Evolutionary conservation across 257 asterid species (phyloP).

Genomic region (Penstemon davidsonii): DNA sequence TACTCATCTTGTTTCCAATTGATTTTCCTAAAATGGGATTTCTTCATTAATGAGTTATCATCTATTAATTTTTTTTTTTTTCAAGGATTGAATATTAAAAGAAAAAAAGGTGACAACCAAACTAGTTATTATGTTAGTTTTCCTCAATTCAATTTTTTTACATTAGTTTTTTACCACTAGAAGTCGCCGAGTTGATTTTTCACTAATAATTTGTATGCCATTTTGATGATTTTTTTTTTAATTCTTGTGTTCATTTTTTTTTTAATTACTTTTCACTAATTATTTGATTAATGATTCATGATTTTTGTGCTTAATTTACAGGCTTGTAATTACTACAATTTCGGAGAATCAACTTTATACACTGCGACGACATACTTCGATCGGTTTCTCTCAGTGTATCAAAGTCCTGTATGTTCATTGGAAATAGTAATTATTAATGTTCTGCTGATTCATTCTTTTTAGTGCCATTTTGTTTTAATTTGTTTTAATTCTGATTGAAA

Average conservation of each 20-base stretch:
- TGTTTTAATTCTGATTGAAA: background rate
- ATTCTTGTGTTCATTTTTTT: too few species aligned
- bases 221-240: too few species aligned
- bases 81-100: background rate
- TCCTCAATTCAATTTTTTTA: too few species aligned
- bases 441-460: slow-evolving; percentile 9
- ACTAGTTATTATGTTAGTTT: too few species aligned
- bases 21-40: slow-evolving; percentile 25
- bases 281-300: background rate
- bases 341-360: slow-evolving; percentile 44
- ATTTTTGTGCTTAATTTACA: slow-evolving; percentile 27
- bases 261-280: too few species aligned
- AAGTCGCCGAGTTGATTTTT: too few species aligned
- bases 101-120: too few species aligned
- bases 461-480: slow-evolving; percentile 19
- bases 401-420: slow-evolving; percentile 38
- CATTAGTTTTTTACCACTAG: too few species aligned
- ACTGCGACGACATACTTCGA: slow-evolving; percentile 50
- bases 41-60: slow-evolving; percentile 10
- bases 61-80: background rate
- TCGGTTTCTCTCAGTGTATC: slow-evolving; percentile 45
- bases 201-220: too few species aligned
- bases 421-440: slow-evolving; percentile 11
- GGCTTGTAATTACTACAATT: slow-evolving; percentile 48
- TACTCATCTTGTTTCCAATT: slow-evolving; percentile 5